Percentiles rank a stretch among this genome's conserved stretches.
phyloP scores from a whole-genome alignment of 306 rosid species.

The Vicia faba region DNA sequence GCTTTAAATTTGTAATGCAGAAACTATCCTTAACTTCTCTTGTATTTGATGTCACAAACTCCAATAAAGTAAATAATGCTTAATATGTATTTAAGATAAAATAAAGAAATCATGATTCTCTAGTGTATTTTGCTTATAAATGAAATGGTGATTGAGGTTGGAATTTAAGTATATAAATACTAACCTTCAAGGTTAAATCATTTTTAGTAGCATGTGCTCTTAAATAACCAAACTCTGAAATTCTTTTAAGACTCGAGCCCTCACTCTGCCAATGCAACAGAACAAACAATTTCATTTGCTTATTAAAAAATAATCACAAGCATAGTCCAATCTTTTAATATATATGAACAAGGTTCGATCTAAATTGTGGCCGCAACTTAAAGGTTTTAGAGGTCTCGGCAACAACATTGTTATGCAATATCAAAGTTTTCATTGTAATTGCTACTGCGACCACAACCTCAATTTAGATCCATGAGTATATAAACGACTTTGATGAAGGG shows the following conservation, averaged over 20 bases:
- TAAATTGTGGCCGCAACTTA: background rate
- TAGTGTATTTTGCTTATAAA: background rate
- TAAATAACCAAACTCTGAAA: slow-evolving; percentile 63
- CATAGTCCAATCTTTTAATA: background rate
- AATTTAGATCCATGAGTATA: too few species aligned
- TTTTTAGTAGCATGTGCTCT: slow-evolving; percentile 65
- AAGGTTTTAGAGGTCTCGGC: background rate
- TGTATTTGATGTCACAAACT: slow-evolving; percentile 63
- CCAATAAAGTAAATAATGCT: slow-evolving; percentile 24
- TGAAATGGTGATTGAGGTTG: background rate
- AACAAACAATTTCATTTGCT: slow-evolving; percentile 24
- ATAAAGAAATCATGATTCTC: too few species aligned
- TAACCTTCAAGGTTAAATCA: slow-evolving; percentile 64
- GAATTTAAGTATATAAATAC: slow-evolving; percentile 23
- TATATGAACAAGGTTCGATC: background rate
- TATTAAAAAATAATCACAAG: background rate
- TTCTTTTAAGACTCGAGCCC: slow-evolving; percentile 68
- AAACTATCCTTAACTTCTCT: slow-evolving; percentile 60
- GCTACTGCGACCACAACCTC: too few species aligned
- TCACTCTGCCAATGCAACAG: slow-evolving; percentile 35
- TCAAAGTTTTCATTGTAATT: background rate
- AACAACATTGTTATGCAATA: background rate
- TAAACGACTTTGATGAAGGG: slow-evolving; percentile 26
- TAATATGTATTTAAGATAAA: too few species aligned
- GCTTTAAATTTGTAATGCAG: slow-evolving; percentile 54